phyloP scores from a whole-genome alignment of 495 filamentous ascomycete species.

The Rostrohypoxylon terebratum region DNA sequence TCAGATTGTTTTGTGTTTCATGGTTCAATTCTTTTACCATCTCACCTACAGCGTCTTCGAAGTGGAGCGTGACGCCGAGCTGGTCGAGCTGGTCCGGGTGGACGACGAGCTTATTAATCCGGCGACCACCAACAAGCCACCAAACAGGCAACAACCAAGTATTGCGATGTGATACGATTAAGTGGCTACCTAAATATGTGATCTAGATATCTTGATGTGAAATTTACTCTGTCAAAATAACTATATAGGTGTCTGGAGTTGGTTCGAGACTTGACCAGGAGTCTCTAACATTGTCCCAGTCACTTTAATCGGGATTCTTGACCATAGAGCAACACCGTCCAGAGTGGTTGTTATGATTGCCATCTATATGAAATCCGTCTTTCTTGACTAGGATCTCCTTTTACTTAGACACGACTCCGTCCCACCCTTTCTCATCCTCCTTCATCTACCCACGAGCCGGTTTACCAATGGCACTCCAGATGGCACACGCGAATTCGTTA shows the following conservation, averaged over 20 bases:
- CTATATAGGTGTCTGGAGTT: too few species aligned
- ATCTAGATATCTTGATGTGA: too few species aligned
- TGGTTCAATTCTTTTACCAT: too few species aligned
- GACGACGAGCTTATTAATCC: constrained; percentile 18
- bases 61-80: constrained; percentile 6
- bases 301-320: not conserved
- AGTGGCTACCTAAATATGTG: too few species aligned
- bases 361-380: not conserved
- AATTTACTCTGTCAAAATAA: too few species aligned
- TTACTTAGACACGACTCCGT: not conserved
- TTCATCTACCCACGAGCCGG: not conserved
- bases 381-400: constrained; percentile 1
- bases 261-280: too few species aligned
- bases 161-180: too few species aligned
- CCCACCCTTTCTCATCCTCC: constrained; percentile 1
- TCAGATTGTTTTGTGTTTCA: too few species aligned
- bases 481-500: not conserved
- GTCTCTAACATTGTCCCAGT: too few species aligned
- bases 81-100: constrained; percentile 13
- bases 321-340: not conserved
- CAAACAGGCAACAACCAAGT: too few species aligned
- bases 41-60: too few species aligned
- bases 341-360: not conserved
- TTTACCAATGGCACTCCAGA: constrained; percentile 1
- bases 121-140: constrained; percentile 10